Percentiles rank a stretch among this genome's conserved stretches.
Evolutionary conservation across 192 early-diverging fungal species (phyloP).

Genomic region (Haplosporangium gracile): DNA sequence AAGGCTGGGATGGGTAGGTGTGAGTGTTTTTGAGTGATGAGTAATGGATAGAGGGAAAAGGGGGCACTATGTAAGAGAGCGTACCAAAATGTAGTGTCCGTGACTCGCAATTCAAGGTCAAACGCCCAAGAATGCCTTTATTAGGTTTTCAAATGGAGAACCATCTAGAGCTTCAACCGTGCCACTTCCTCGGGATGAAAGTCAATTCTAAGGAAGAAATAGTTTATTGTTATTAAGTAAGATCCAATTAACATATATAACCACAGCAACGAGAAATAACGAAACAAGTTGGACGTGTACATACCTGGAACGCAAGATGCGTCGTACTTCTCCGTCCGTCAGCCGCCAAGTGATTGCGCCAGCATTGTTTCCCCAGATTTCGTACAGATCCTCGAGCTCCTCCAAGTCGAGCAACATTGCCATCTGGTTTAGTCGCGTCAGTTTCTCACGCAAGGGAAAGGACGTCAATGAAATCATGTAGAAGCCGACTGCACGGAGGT

Average conservation of each 20-base stretch:
- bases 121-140: not conserved
- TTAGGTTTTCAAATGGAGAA: not conserved
- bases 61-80: not conserved
- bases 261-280: not conserved
- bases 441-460: slow-evolving; percentile 77
- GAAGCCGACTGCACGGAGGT: slow-evolving; percentile 80
- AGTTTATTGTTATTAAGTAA: not conserved
- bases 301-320: slow-evolving; percentile 74
- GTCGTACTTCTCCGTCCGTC: slow-evolving; percentile 75
- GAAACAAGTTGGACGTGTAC: not conserved
- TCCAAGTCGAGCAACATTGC: slow-evolving; percentile 88
- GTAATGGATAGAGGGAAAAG: not conserved
- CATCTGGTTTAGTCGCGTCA: slow-evolving; percentile 88
- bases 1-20: not conserved
- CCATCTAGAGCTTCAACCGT: slow-evolving; percentile 53
- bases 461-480: slow-evolving; percentile 73
- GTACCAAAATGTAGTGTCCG: not conserved
- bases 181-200: slow-evolving; percentile 72
- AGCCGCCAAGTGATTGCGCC: slow-evolving; percentile 80
- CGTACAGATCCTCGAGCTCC: slow-evolving; percentile 76
- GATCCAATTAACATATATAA: not conserved
- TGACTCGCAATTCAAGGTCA: slow-evolving; percentile 8
- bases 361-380: slow-evolving; percentile 75
- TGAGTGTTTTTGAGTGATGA: not conserved
- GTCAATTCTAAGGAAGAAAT: slow-evolving; percentile 61